A percentile compares a stretch with the other conserved stretches of the same genome.
These are phyloP conservation scores for Acephala macrosclerotiorum DNA, from an alignment of 2,329 filamentous ascomycete species.

Conservation along the genomic window DNA sequence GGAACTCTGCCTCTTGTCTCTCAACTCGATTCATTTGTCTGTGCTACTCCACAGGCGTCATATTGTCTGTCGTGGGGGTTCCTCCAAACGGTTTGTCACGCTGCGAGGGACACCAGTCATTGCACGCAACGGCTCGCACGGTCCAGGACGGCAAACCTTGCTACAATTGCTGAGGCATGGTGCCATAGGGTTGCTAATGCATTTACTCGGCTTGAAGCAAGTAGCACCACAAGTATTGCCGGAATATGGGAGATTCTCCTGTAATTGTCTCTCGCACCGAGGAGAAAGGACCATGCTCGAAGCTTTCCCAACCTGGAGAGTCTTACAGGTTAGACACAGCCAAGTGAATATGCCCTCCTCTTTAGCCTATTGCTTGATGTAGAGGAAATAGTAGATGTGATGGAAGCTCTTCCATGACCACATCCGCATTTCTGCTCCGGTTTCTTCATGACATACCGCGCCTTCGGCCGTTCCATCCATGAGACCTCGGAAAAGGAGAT, in stretches of 20 bases:
- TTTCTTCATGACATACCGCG: neutral
- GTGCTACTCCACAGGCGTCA: neutral
- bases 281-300: neutral
- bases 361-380: neutral
- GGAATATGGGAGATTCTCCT: neutral
- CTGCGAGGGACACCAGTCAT: neutral
- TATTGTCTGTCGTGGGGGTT: neutral
- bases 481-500: neutral
- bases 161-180: neutral
- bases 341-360: neutral
- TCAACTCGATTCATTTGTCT: neutral
- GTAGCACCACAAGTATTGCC: neutral
- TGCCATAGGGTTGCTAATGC: neutral
- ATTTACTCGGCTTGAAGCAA: neutral
- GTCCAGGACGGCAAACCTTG: conserved; percentile 11
- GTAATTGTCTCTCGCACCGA: neutral
- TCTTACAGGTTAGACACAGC: conserved; percentile 11
- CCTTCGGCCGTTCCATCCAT: neutral
- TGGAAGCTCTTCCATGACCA: conserved; percentile 12
- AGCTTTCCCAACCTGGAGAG: neutral
- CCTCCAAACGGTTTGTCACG: neutral
- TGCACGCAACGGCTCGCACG: neutral
- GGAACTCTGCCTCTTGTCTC: neutral
- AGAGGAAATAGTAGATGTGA: conserved; percentile 13
- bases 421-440: neutral